phyloP scores from a whole-genome alignment of 2,329 filamentous ascomycete genomes.

The Aspergillus brasiliensis region DNA sequence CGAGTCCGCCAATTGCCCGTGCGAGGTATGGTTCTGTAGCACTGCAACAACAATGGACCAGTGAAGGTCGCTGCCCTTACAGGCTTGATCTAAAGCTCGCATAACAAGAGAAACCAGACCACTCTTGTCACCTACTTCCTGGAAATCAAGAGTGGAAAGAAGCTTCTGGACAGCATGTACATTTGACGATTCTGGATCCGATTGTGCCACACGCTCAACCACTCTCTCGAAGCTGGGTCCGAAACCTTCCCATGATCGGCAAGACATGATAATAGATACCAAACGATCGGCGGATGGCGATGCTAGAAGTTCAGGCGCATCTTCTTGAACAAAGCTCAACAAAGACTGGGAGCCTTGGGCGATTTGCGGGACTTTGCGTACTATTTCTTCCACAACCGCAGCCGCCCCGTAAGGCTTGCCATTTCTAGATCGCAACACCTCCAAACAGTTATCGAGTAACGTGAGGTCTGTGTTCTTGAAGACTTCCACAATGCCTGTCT shows the following conservation, averaged over 20 bases:
- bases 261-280: constrained; percentile 64
- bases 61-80: constrained; percentile 36
- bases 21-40: constrained; percentile 40
- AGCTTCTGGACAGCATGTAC: constrained; percentile 41
- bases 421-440: constrained; percentile 55
- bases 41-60: constrained; percentile 44
- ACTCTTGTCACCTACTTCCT: constrained; percentile 38
- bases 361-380: constrained; percentile 47
- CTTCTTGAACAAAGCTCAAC: constrained; percentile 55
- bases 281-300: constrained; percentile 71
- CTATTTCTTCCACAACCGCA: constrained; percentile 56
- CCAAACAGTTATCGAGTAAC: constrained; percentile 53
- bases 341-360: constrained; percentile 48
- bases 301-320: constrained; percentile 61
- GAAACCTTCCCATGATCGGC: constrained; percentile 49
- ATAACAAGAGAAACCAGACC: constrained; percentile 40
- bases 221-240: constrained; percentile 42
- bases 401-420: constrained; percentile 70
- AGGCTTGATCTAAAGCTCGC: constrained; percentile 38
- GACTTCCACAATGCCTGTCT: constrained; percentile 31
- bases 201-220: constrained; percentile 38
- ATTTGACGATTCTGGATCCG: constrained; percentile 35
- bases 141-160: constrained; percentile 39
- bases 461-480: constrained; percentile 39
- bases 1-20: constrained; percentile 34